Evolutionary conservation across 2,329 filamentous ascomycete species (phyloP), one percentile per base, ranked within the genome.

Genomic region (Aspergillus ustus): DNA sequence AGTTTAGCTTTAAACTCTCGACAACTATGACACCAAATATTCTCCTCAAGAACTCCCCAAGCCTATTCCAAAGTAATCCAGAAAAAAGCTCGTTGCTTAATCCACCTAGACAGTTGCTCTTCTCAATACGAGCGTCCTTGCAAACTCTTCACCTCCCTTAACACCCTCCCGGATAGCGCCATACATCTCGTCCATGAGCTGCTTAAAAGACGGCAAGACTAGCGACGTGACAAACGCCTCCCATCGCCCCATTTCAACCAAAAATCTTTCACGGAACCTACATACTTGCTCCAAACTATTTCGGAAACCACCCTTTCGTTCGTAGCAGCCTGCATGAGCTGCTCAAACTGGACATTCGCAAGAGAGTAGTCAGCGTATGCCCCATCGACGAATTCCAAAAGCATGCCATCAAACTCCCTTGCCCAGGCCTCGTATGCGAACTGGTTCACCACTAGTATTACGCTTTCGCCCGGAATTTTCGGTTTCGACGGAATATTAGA

Each of bases 211-310:
- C 1, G 75, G 74, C 17, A 76, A 17, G 0, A 46, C 19, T 17
- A 75, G n/a, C 1, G 59, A 44, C 4, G 66, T 19, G 8, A 72
- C 13, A 9, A 56, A 66, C 2, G 31, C 37, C 57, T 75, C 72
- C 74, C 72, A 76, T 37, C 66, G 63, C 7, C 31, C 28, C 70
- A 73, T 75, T 44, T 72, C 67, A 2, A 9, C 11, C 1, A 66
- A 51, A 52, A 73, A 76, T 1, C 19, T 28, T 1, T 49, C 29
- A 2, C 64, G 37, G 70, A 73, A 77, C 7, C 49, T 20, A 22
- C 57, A 72, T 54, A 69, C 0, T n/a, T n/a, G 29, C 62, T 63
- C 8, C 69, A 60, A 53, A 62, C 50, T 15, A 13, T 19, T 13
- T 63, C 34, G 7, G 54, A 55, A 7, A 72, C 57, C 1, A 48